These are phyloP conservation scores for Mentha longifolia DNA, from an alignment of 257 asterid genomes.

Conservation along the genomic window DNA sequence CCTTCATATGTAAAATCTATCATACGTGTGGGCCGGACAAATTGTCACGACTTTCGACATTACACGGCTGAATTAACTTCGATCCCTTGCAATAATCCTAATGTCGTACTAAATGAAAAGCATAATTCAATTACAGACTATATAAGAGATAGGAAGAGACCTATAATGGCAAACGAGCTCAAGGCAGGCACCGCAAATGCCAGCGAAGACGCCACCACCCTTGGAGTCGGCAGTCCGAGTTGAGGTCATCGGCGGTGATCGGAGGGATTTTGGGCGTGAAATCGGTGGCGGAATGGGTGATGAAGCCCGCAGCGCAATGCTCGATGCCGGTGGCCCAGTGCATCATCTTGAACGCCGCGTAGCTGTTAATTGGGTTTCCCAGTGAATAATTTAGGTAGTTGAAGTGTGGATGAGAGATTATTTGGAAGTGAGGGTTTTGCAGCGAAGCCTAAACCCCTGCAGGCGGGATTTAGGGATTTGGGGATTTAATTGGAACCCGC, in stretches of 20 bases:
- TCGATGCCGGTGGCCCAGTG: constrained; percentile 90
- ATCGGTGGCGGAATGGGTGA: constrained; percentile 72
- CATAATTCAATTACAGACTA: constrained; percentile 11
- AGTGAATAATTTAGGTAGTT: constrained; percentile 12
- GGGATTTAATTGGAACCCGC: constrained; percentile 1
- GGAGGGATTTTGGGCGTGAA: constrained; percentile 53
- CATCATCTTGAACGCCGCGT: constrained; percentile 88
- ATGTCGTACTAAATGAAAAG: not conserved
- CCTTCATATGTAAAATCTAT: not conserved
- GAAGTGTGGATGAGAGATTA: not conserved
- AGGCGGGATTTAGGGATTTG: too few relatives aligned
- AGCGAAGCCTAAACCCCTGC: constrained; percentile 31
- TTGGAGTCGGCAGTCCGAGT: constrained; percentile 60
- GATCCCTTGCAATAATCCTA: too few relatives aligned
- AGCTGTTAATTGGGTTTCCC: constrained; percentile 27
- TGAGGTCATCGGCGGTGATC: constrained; percentile 66
- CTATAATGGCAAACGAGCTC: constrained; percentile 91
- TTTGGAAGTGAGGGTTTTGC: constrained; percentile 42
- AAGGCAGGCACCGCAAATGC: constrained; percentile 76
- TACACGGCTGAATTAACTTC: too few relatives aligned
- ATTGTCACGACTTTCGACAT: not conserved
- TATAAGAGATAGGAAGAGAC: constrained; percentile 38
- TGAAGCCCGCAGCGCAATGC: constrained; percentile 85
- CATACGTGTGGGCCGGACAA: not conserved
- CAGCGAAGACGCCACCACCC: constrained; percentile 86